Evolutionary conservation across 768 basidiomycete species (phyloP).

Genomic region (Psilocybe sp.): DNA sequence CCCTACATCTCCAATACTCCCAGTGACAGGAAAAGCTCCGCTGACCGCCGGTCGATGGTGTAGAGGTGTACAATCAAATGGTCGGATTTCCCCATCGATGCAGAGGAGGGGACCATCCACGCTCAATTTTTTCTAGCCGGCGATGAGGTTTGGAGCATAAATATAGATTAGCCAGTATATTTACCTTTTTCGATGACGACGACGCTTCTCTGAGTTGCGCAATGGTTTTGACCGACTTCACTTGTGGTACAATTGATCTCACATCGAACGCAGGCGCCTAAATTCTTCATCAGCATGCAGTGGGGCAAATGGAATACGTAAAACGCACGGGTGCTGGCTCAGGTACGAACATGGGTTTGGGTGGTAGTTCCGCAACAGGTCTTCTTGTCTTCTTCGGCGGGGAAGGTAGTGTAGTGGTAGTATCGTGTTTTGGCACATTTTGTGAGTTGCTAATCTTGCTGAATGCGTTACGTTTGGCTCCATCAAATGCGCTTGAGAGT

Average conservation of each 20-base stretch:
- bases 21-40: neutral
- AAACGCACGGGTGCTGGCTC: neutral
- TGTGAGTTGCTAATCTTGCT: too few relatives aligned
- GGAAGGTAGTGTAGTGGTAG: too few relatives aligned
- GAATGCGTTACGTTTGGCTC: too few relatives aligned
- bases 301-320: neutral
- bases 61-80: neutral
- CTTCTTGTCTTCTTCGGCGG: too few relatives aligned
- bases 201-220: conserved; percentile 9
- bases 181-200: conserved; percentile 15
- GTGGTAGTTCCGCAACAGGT: neutral
- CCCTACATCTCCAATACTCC: neutral
- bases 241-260: conserved; percentile 15
- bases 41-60: neutral
- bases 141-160: neutral
- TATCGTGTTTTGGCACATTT: too few relatives aligned
- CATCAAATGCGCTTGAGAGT: too few relatives aligned
- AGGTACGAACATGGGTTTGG: neutral
- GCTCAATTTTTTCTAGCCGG: neutral
- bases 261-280: conserved; percentile 15
- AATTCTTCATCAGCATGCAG: neutral
- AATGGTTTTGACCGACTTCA: conserved; percentile 15
- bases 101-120: conserved; percentile 5
- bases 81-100: conserved; percentile 14
- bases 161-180: neutral